A percentile compares a stretch with the other conserved stretches of the same genome.
Evolutionary conservation across 768 basidiomycete species (phyloP).

Genomic region (Phanerodontia chrysosporium): DNA sequence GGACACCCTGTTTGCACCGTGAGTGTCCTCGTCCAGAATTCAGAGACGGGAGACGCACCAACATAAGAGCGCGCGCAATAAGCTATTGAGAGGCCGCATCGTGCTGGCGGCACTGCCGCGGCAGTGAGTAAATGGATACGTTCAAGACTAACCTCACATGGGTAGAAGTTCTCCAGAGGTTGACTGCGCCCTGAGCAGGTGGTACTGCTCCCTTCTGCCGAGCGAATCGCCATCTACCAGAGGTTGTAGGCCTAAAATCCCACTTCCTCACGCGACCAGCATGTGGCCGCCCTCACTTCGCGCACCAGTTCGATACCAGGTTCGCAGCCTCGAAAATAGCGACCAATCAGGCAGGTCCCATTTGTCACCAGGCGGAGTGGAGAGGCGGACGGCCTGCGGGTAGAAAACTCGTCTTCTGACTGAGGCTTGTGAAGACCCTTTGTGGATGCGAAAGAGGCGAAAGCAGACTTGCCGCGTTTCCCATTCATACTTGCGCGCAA

Average conservation of each 20-base stretch:
- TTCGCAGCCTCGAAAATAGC: conserved; percentile 1
- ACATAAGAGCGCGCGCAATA: not conserved
- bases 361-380: not conserved
- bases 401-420: not conserved
- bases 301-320: no score
- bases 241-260: not conserved
- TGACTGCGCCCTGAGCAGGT: not conserved
- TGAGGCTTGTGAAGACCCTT: not conserved
- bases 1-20: not conserved
- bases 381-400: not conserved
- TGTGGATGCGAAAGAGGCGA: not conserved
- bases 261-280: not conserved
- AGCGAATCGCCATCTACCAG: not conserved
- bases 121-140: not conserved
- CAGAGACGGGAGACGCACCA: not conserved
- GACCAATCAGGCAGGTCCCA: not conserved
- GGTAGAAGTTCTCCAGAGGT: not conserved
- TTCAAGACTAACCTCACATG: not conserved
- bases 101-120: not conserved
- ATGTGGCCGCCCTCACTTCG: not conserved
- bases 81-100: not conserved
- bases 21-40: not conserved
- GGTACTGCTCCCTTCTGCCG: not conserved
- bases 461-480: not conserved
- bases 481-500: not conserved